Percentiles rank a stretch among this genome's conserved stretches.
These are phyloP conservation scores for Cytospora schulzeri DNA, from an alignment of 2,329 filamentous ascomycete species.

Conservation along the genomic window DNA sequence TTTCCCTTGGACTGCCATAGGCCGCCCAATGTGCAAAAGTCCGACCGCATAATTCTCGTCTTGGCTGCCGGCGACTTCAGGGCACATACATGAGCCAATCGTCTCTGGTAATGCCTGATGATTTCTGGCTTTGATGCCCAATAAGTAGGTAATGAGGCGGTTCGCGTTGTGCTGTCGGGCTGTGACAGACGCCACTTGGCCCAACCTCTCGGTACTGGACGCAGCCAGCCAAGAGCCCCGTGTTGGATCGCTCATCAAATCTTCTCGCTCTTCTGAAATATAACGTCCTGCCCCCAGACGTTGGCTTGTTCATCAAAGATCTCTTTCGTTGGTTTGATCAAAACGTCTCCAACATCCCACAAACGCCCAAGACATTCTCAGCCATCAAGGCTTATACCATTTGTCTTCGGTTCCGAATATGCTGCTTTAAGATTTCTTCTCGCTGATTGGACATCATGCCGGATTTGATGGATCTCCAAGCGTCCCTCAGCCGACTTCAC, in stretches of 20 bases:
- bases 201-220: neutral
- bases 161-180: neutral
- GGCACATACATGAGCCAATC: neutral
- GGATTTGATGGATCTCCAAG: neutral
- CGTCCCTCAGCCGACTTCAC: neutral
- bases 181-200: neutral
- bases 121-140: neutral
- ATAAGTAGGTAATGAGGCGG: neutral
- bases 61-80: neutral
- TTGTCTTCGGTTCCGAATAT: too few relatives aligned
- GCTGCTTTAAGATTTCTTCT: too few relatives aligned
- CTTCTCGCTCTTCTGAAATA: too few relatives aligned
- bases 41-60: neutral
- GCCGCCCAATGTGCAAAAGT: neutral
- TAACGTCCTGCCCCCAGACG: too few relatives aligned
- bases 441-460: neutral
- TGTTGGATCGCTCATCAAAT: too few relatives aligned
- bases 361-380: too few relatives aligned
- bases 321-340: too few relatives aligned
- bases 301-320: too few relatives aligned
- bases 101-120: neutral
- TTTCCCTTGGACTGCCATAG: neutral
- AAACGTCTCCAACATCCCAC: too few relatives aligned
- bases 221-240: neutral
- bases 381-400: too few relatives aligned